phyloP scores from a whole-genome alignment of 73 alveolate genomes.

The Paramecium sonneborni region DNA sequence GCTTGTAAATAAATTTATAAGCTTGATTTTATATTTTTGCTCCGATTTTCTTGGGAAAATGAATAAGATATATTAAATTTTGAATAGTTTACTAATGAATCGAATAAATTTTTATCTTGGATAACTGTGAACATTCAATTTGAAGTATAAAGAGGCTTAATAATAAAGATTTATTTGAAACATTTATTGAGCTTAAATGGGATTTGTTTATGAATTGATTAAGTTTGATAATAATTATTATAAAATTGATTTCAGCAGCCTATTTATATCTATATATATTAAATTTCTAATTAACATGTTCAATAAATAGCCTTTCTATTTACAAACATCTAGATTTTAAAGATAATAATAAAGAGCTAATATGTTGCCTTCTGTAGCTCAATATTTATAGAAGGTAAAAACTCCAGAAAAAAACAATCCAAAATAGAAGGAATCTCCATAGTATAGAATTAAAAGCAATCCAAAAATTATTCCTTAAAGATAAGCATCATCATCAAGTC shows the following conservation, averaged over 20 bases:
- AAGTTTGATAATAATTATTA: not conserved
- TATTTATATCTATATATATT: not conserved
- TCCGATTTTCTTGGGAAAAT: not conserved
- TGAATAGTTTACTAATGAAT: not conserved
- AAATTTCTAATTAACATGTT: not conserved
- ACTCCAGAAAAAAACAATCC: not conserved
- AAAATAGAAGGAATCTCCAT: constrained; percentile 7
- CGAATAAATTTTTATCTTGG: not conserved
- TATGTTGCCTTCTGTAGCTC: not conserved
- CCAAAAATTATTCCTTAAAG: not conserved
- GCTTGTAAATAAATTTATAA: not conserved
- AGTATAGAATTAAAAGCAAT: constrained; percentile 2
- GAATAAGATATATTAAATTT: not conserved
- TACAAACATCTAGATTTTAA: not conserved
- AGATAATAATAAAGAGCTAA: not conserved
- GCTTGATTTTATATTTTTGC: not conserved
- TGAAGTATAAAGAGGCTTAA: not conserved
- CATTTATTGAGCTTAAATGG: constrained; percentile 11
- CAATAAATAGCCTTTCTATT: not conserved
- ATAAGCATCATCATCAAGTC: not conserved
- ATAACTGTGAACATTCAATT: not conserved
- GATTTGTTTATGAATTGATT: not conserved
- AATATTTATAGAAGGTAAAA: not conserved
- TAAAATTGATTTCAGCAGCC: not conserved
- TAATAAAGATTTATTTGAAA: not conserved